A percentile compares a stretch with the other conserved stretches of the same genome.
Evolutionary conservation across 2,329 filamentous ascomycete genomes (phyloP).

Genomic region (Hypoxylon sp.): DNA sequence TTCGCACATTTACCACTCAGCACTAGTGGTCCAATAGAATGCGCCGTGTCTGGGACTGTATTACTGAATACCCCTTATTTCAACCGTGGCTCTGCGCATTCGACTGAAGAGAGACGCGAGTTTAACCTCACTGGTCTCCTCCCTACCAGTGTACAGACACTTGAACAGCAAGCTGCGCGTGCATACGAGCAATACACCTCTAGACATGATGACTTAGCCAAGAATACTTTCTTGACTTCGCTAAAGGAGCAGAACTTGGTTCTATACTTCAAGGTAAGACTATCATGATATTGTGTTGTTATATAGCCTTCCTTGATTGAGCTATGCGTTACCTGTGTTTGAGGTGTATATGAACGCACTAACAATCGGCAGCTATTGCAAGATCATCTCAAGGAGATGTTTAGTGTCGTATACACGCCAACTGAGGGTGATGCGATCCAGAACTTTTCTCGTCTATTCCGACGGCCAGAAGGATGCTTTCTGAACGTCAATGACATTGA

Average conservation of each 20-base stretch:
- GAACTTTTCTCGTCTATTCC: constrained; percentile 81
- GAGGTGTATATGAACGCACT: no score
- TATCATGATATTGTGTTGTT: neutral
- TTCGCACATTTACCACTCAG: constrained; percentile 58
- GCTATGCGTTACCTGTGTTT: no score
- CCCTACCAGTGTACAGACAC: constrained; percentile 74
- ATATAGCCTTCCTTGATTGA: no score
- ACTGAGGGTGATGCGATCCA: constrained; percentile 90
- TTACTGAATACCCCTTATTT: constrained; percentile 73
- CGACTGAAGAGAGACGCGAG: constrained; percentile 69
- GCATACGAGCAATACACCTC: constrained; percentile 82
- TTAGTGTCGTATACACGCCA: constrained; percentile 88
- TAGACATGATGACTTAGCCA: constrained; percentile 71
- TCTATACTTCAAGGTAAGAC: constrained; percentile 74
- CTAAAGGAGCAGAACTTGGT: constrained; percentile 88
- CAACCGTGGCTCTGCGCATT: constrained; percentile 87
- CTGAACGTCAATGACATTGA: constrained; percentile 76
- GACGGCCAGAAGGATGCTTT: constrained; percentile 82
- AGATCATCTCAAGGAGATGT: constrained; percentile 86
- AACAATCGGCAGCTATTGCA: constrained; percentile 66
- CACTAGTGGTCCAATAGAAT: constrained; percentile 58
- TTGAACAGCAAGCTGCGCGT: constrained; percentile 78
- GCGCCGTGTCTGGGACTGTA: constrained; percentile 58
- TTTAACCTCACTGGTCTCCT: constrained; percentile 80
- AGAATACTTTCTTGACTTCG: constrained; percentile 88